Conservation (phyloP, 2,329 filamentous ascomycete species). For the Didymella glomerata region DNA sequence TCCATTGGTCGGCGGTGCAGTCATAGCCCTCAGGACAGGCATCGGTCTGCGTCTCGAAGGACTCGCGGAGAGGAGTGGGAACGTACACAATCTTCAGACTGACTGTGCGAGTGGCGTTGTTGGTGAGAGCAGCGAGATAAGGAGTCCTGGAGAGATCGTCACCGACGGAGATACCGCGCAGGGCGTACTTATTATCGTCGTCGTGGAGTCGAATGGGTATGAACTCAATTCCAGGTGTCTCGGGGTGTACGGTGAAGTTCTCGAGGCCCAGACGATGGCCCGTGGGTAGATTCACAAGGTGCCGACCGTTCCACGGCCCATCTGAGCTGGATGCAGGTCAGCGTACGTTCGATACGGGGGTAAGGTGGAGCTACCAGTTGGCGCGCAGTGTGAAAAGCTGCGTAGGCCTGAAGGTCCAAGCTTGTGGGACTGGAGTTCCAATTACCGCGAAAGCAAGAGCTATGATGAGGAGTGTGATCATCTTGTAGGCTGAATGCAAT, state of each 20-base stretch:
- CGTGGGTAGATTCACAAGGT: conserved; percentile 27
- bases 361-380: conserved; percentile 10
- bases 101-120: conserved; percentile 21
- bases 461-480: neutral
- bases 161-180: conserved; percentile 21
- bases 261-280: conserved; percentile 32
- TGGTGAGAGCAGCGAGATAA: conserved; percentile 28
- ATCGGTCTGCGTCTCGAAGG: conserved; percentile 14
- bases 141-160: conserved; percentile 23
- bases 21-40: conserved; percentile 26
- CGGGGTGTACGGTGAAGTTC: conserved; percentile 36
- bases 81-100: conserved; percentile 25
- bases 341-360: neutral
- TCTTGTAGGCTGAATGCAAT: neutral
- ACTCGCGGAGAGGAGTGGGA: conserved; percentile 14
- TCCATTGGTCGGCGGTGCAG: conserved; percentile 28
- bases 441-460: neutral
- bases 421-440: neutral
- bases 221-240: conserved; percentile 27
- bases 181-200: conserved; percentile 23
- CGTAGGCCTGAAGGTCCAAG: neutral
- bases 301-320: conserved; percentile 31
- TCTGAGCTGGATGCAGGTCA: conserved; percentile 19
- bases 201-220: conserved; percentile 23
- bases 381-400: conserved; percentile 20